Evolutionary conservation across 2,329 filamentous ascomycete genomes (phyloP), one percentile per base, ranked within the genome.

Genomic region (Fusarium mundagurra): DNA sequence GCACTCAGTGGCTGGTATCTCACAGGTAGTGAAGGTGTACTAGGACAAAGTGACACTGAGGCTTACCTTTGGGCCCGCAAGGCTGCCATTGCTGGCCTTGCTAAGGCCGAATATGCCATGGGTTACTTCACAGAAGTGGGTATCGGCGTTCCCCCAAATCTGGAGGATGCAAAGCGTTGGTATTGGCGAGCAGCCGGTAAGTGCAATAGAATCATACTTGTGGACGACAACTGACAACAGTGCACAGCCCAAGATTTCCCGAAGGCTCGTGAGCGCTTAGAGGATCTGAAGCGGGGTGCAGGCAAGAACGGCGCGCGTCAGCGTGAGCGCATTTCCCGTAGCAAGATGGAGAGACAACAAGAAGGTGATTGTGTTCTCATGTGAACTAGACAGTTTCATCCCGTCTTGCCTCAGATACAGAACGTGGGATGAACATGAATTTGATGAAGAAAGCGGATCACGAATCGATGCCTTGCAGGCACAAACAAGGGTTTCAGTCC

Each of bases 151-250:
- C 88, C 92, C 22, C 91, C 93, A 14, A 97, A 96, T 81, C 79
- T 98, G 77, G 96, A 99, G 79, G 96, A 98, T 84, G 96, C 96
- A 29, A 98, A 97, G 87, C 90, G 95, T 77, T 99, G 96, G 96
- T 99, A 99, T 84, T 98, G 95, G 89, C 89, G 96, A 82, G 95
- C 96, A 83, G 96, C 96, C 81, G 93, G 96, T 98, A 88, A 91
- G 94, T 91, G 24, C 34, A 31, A 50, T 24, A 48, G 17, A 29
- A 36, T 31, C 22, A 47, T n/a, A 24, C 29, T 31, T 27, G 41
- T 39, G 38, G 18, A 48, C 16, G n/a, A 41, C 60, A 45, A 69
- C 82, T 84, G 77, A 84, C 70, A 68, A 38, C 39, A 20, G 12
- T 27, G 34, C 9, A 69, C 75, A 98, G 96, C 95, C 67, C 96